These are phyloP conservation scores for Phytophthora kernoviae DNA, from an alignment of 352 stramenopile species.

Conservation along the genomic window DNA sequence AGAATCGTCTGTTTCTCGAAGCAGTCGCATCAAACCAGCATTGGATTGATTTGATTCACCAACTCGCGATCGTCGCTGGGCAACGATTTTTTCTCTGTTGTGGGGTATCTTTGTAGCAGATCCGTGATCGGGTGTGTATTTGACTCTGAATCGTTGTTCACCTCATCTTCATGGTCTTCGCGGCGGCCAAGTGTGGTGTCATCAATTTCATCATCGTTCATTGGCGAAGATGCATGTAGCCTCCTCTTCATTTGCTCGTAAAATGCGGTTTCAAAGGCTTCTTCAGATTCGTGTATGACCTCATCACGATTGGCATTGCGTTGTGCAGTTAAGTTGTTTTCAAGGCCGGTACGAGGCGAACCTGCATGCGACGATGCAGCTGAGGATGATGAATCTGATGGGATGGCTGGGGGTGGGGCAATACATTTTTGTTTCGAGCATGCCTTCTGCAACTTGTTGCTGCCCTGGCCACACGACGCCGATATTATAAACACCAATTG, in stretches of 20 bases:
- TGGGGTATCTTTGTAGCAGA: not conserved
- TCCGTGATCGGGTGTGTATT: conserved; percentile 4
- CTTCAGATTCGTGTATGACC: not conserved
- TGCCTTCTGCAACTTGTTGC: not conserved
- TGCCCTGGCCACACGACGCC: conserved; percentile 40
- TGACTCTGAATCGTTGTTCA: conserved; percentile 5
- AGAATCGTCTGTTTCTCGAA: conserved; percentile 70
- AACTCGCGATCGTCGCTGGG: not conserved
- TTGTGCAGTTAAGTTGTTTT: conserved; percentile 3
- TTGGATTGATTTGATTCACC: conserved; percentile 2
- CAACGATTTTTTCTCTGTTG: not conserved
- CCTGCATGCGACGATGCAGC: not conserved
- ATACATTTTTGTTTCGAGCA: conserved; percentile 1
- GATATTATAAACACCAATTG: conserved; percentile 63
- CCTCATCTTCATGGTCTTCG: not conserved
- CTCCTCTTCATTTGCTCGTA: conserved; percentile 27
- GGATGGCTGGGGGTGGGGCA: not conserved
- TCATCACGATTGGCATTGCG: conserved; percentile 6
- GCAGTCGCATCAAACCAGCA: conserved; percentile 43
- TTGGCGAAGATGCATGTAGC: not conserved
- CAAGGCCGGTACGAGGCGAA: conserved; percentile 1
- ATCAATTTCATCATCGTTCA: not conserved
- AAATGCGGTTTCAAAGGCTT: conserved; percentile 20
- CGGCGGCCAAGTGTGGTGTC: not conserved
- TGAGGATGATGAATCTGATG: conserved; percentile 18